phyloP scores from a whole-genome alignment of 495 filamentous ascomycete species.

The Collariella sp. region DNA sequence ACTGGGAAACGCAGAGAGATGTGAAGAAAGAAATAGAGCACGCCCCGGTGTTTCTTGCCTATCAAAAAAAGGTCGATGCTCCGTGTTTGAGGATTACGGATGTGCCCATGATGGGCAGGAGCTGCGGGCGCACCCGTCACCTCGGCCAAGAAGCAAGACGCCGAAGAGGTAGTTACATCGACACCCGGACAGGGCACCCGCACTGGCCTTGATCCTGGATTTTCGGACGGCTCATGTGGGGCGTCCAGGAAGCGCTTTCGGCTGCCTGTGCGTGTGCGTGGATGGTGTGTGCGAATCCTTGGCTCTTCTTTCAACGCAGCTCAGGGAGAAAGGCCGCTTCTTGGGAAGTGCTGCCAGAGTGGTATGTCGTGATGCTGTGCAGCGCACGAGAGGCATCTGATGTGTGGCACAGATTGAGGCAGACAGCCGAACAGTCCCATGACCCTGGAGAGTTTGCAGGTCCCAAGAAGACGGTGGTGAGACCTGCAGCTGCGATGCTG shows the following conservation, averaged over 20 bases:
- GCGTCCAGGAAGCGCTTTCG: conserved; percentile 12
- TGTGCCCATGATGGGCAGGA: conserved; percentile 6
- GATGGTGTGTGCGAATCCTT: not conserved
- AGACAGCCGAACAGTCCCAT: too few relatives aligned
- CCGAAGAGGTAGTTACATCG: conserved; percentile 15
- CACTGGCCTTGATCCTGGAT: conserved; percentile 23
- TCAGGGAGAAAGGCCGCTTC: too few relatives aligned
- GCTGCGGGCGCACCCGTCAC: conserved; percentile 12
- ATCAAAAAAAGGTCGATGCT: not conserved
- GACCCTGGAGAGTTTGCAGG: too few relatives aligned
- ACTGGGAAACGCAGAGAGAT: not conserved
- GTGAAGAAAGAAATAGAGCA: conserved; percentile 19
- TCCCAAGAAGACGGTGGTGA: too few relatives aligned
- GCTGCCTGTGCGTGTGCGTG: not conserved
- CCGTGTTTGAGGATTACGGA: not conserved
- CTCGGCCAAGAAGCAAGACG: conserved; percentile 9
- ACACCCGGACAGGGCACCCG: conserved; percentile 20
- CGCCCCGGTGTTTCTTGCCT: not conserved
- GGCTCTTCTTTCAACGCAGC: not conserved
- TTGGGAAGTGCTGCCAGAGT: too few relatives aligned
- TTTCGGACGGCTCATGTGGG: conserved; percentile 22
- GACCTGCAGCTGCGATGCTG: too few relatives aligned
- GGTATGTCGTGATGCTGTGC: too few relatives aligned
- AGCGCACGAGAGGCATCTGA: too few relatives aligned
- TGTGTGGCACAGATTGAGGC: too few relatives aligned